These are phyloP conservation scores for Barnettozyma botsteinii DNA, from an alignment of 805 yeast species.

Conservation along the genomic window DNA sequence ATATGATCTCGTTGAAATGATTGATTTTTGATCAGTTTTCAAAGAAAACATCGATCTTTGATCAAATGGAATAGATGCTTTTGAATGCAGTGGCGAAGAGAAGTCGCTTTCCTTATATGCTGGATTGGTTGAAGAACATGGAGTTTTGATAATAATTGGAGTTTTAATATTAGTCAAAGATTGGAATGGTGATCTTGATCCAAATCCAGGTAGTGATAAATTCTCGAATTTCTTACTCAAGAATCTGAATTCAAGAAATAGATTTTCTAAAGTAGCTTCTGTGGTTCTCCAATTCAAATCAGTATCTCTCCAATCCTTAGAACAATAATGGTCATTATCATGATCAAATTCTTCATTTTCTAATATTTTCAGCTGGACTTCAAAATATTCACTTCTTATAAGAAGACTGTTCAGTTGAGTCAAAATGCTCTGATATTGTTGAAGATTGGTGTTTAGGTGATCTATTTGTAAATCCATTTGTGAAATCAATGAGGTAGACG, in stretches of 20 bases:
- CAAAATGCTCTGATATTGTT: slow-evolving; percentile 26
- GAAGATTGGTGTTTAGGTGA: slow-evolving; percentile 16
- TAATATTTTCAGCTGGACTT: slow-evolving; percentile 24
- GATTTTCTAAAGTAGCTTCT: slow-evolving; percentile 40
- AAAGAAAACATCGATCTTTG: background rate
- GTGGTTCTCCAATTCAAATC: slow-evolving; percentile 40
- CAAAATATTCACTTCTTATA: slow-evolving; percentile 27
- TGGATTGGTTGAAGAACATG: background rate
- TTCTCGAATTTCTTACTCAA: slow-evolving; percentile 21
- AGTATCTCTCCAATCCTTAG: slow-evolving; percentile 26
- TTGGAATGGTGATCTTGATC: slow-evolving; percentile 1
- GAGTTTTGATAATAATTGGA: background rate
- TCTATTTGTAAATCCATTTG: slow-evolving; percentile 21
- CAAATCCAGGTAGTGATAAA: slow-evolving; percentile 6
- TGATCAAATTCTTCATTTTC: slow-evolving; percentile 18
- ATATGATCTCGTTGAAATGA: slow-evolving; percentile 1
- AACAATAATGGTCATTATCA: slow-evolving; percentile 13
- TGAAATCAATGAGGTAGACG: slow-evolving; percentile 15
- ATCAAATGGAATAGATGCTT: slow-evolving; percentile 1
- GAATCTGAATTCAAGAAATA: slow-evolving; percentile 35
- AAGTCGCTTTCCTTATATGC: too few relatives aligned
- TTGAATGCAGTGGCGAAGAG: background rate
- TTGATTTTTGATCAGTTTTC: slow-evolving; percentile 1
- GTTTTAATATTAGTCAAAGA: background rate
- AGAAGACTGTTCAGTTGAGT: slow-evolving; percentile 25